Evolutionary conservation across 306 rosid genomes (phyloP).

Genomic region (Castanea sativa): DNA sequence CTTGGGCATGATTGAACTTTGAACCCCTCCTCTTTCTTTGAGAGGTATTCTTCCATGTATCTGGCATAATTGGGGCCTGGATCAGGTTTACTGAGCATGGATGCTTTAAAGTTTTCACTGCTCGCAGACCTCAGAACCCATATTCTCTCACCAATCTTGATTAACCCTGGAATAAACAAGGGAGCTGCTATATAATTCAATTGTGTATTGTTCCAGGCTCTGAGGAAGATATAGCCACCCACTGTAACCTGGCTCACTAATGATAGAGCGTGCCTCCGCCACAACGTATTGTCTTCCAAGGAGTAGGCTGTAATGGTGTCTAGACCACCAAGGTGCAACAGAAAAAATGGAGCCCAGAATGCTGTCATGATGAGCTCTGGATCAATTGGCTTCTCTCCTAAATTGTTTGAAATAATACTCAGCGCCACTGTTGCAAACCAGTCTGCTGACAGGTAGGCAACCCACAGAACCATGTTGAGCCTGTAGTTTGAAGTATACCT

Average conservation of each 20-base stretch:
- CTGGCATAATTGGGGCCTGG: constrained; percentile 10
- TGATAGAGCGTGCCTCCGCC: constrained; percentile 4
- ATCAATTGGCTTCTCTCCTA: background rate
- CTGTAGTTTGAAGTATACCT: background rate
- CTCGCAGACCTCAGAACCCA: constrained; percentile 22
- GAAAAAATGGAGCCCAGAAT: constrained; percentile 4
- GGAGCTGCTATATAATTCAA: background rate
- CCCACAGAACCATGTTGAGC: background rate
- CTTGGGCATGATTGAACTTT: background rate
- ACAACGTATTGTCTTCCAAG: background rate
- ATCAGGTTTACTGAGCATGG: constrained; percentile 8
- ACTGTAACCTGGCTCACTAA: background rate
- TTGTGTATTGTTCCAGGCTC: background rate
- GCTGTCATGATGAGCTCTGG: background rate
- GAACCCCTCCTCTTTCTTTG: background rate
- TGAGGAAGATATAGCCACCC: background rate
- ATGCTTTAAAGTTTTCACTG: constrained; percentile 3
- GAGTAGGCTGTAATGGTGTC: too few species aligned
- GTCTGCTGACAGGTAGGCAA: constrained; percentile 5
- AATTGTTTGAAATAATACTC: background rate
- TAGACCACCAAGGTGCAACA: too few species aligned
- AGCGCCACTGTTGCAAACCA: background rate
- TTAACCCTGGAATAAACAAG: constrained; percentile 3
- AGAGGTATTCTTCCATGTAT: background rate
- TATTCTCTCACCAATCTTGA: background rate